Base-by-base conservation (phyloP, 148 eudicot species). In the Arbutus unedo region DNA sequence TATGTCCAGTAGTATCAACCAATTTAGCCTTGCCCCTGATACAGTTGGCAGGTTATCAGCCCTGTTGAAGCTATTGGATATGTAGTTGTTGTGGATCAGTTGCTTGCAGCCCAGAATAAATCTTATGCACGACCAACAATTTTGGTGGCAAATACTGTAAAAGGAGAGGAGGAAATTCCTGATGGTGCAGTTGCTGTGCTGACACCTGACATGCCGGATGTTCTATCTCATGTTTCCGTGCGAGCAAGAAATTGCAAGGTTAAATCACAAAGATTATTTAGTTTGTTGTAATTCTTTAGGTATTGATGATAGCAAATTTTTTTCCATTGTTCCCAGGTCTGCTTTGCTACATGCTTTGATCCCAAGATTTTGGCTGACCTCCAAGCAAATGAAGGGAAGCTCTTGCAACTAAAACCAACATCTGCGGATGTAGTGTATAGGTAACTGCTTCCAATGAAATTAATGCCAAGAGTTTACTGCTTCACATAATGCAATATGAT, bases 181-280 rank as follows among this genome's bases (percentile, higher is more conserved):
- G 99, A 96, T 85, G 99, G 99, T 68, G 83, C 93, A 60, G 99
- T 96, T 62, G 99, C 99, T 72, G 95, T 96, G 72, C 85, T 96
- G 81, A 96, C 99, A 50, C 97, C 98, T 47, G 99, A 94, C 89
- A 96, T 96, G 99, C 99, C 99, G 74, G 99, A 96, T 90, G 99
- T 96, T 50, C 91, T 96, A 48, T 96, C 99, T 13, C 99, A 96
- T 88, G 99, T 96, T 81, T 96, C 99, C 83, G 99, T 96, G 79
- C 92, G 99, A 87, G 99, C 99, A 80, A 94, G 99, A 90, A 96
- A 96, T 79, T 74, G 96, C 93, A 94, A 96, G 98, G 99, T 96
- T 25, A 77, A 70, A 62, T 25, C 47, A 38, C 38, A 8, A 25
- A 44, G 6, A n/a, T 66, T 66, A 73, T 47, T 1, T 23, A 56